Base-by-base conservation (phyloP, 2,329 filamentous ascomycete species). In the Fusarium sp. region DNA sequence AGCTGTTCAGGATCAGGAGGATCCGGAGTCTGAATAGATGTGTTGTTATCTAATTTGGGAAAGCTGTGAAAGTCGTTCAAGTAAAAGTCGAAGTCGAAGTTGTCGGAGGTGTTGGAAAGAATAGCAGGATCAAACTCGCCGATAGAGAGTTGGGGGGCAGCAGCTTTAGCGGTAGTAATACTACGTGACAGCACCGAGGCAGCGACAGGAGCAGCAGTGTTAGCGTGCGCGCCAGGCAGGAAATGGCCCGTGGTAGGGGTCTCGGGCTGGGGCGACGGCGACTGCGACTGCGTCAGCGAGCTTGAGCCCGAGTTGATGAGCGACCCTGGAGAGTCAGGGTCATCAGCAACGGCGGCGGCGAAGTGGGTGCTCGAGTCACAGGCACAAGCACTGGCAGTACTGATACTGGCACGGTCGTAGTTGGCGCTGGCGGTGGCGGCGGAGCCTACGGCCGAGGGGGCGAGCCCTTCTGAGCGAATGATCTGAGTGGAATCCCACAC, bases 251-350 rank as follows among this genome's bases (percentile, higher is more conserved):
- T 67, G 72, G 66, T 71, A 76, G 69, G 76, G 71, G 79, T 80
- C 67, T 72, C 72, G 57, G 79, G 77, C 69, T 80, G 78, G 71
- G 78, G 78, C 73, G 79, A 79, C 62, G 78, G 76, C 64, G 77
- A 78, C 70, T 76, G 77, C 70, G 78, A 78, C 71, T 77, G 78
- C 70, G 78, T 79, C 73, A 77, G 75, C 68, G 78, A 78, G 63
- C 70, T 74, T 64, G 78, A 79, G 63, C 69, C 72, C 65, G 77
- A 79, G 70, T 74, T 76, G 70, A 79, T 74, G 58, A 69, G 68
- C 53, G 77, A 78, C 64, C 73, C 77, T 69, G 77, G 77, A 71
- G 78, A 79, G 72, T 77, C 77, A 73, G 76, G 73, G 68, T 71
- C 70, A 70, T 71, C 69, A 71, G 71, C 66, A 69, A 74, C 68